Conservation (phyloP, 2,329 filamentous ascomycete genomes). For the Botrytis deweyae region DNA sequence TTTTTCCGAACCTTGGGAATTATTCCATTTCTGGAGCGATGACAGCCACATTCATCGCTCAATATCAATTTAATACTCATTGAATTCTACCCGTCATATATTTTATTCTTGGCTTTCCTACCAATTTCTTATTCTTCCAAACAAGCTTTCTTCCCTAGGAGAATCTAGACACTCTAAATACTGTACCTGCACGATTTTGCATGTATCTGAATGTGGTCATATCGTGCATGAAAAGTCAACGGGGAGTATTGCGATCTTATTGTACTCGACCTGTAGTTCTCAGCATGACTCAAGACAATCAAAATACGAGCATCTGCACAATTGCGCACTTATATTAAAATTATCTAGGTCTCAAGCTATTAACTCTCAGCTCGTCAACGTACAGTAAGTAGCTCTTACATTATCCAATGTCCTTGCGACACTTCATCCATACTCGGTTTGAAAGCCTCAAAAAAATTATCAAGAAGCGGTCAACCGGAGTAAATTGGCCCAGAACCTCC, state of each 20-base stretch:
- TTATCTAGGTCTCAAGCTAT: neutral
- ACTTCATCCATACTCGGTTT: constrained; percentile 2
- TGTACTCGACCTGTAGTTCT: neutral
- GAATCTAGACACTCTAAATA: neutral
- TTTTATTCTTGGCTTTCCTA: constrained; percentile 4
- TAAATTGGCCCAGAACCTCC: neutral
- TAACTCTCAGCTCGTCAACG: neutral
- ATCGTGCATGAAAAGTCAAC: constrained; percentile 13
- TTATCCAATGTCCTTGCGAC: neutral
- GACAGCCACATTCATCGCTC: constrained; percentile 12
- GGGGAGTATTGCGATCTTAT: neutral
- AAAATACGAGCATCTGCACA: neutral
- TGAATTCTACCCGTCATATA: neutral
- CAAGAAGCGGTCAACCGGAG: constrained; percentile 2
- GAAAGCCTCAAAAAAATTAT: neutral
- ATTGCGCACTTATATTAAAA: neutral
- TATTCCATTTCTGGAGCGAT: neutral
- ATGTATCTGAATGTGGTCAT: constrained; percentile 9
- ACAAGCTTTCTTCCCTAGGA: constrained; percentile 7
- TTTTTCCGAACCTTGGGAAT: neutral
- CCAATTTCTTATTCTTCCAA: neutral
- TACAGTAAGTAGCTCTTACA: constrained; percentile 11
- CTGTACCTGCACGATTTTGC: constrained; percentile 22
- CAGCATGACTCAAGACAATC: neutral
- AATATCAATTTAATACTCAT: neutral